Percentiles rank a stretch among this genome's conserved stretches.
These are phyloP conservation scores for Podila epicladia DNA, from an alignment of 192 early-diverging fungal genomes.

Conservation along the genomic window DNA sequence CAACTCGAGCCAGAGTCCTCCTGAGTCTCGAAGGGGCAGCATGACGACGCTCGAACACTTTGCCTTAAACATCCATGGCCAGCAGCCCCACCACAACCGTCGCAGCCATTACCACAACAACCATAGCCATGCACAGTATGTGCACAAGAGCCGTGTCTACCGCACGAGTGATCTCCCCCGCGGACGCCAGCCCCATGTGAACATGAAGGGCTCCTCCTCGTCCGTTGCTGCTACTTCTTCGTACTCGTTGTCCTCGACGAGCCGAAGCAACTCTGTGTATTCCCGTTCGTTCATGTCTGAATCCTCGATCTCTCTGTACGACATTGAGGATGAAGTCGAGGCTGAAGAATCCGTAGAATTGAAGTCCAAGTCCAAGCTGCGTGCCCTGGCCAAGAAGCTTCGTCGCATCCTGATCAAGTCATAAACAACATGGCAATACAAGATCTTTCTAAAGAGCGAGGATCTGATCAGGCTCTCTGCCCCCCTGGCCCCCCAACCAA, in stretches of 20 bases:
- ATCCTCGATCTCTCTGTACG: neutral
- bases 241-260: neutral
- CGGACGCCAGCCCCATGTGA: constrained; percentile 6
- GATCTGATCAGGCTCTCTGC: too few relatives aligned
- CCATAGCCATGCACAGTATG: neutral
- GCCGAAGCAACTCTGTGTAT: neutral
- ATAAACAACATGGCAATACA: neutral
- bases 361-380: neutral
- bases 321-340: neutral
- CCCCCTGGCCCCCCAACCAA: too few relatives aligned
- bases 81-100: constrained; percentile 3
- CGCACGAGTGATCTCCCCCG: constrained; percentile 22
- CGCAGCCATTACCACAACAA: neutral
- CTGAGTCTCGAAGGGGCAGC: neutral
- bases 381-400: constrained; percentile 11
- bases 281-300: neutral
- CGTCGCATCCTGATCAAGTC: constrained; percentile 7
- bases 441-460: neutral
- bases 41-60: neutral
- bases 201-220: neutral
- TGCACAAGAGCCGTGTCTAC: constrained; percentile 9
- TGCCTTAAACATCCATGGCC: neutral
- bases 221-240: neutral
- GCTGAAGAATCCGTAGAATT: neutral
- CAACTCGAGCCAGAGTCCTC: constrained; percentile 2